Conservation (phyloP, 352 stramenopile genomes). For the Phytophthora parvispora region DNA sequence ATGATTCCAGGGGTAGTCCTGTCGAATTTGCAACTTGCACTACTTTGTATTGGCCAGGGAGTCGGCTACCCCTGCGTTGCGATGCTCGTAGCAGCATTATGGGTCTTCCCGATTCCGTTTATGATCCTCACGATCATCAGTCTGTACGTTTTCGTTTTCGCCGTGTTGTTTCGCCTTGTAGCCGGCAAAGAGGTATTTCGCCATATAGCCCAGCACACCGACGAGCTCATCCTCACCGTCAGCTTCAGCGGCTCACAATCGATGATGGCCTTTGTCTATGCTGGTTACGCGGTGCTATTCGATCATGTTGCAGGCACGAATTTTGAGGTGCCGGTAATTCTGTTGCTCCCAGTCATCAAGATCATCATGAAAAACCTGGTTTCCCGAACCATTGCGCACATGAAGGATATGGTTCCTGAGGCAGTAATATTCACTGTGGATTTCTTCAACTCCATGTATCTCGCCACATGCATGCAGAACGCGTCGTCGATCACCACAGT, state of each 20-base stretch:
- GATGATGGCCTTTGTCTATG: constrained; percentile 25
- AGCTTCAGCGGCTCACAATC: constrained; percentile 22
- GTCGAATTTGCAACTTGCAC: constrained; percentile 9
- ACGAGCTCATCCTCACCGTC: constrained; percentile 22
- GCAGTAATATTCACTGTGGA: constrained; percentile 54
- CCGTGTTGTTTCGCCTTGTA: constrained; percentile 21
- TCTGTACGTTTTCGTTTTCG: constrained; percentile 21
- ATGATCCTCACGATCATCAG: constrained; percentile 25
- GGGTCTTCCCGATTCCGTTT: constrained; percentile 36
- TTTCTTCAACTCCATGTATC: constrained; percentile 55
- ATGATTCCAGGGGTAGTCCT: constrained; percentile 28
- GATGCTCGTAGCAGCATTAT: constrained; percentile 26
- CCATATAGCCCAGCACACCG: constrained; percentile 10
- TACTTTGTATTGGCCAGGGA: constrained; percentile 13
- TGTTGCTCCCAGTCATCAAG: constrained; percentile 43
- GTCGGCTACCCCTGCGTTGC: constrained; percentile 7
- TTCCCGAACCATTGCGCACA: constrained; percentile 18
- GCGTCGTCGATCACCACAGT: constrained; percentile 38
- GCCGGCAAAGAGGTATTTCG: constrained; percentile 13
- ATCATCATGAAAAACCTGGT: constrained; percentile 44
- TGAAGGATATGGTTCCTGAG: constrained; percentile 37
- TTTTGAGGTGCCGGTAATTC: constrained; percentile 26
- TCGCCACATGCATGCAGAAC: constrained; percentile 53
- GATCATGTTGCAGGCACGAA: constrained; percentile 3
- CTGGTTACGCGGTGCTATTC: constrained; percentile 22